Conservation (phyloP, 352 stramenopile genomes). For the Globisporangium abappressorium region DNA sequence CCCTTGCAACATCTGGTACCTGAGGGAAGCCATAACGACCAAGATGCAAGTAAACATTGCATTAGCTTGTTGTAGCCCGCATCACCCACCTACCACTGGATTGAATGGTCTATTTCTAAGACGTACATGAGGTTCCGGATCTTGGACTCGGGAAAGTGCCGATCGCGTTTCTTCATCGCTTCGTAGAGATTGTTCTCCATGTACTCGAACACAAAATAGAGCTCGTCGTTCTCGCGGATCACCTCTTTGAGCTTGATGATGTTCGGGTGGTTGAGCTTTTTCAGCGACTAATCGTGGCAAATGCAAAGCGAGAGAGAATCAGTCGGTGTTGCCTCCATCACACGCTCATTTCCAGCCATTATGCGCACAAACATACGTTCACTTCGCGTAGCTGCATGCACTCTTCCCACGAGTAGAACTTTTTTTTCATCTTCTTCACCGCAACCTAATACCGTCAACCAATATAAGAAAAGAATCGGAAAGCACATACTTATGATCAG, state of each 20-base stretch:
- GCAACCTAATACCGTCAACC: conserved; percentile 63
- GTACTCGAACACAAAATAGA: conserved; percentile 99
- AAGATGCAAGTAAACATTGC: too few species aligned
- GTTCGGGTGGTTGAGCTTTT: conserved; percentile 96
- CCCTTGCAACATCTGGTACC: conserved; percentile 95
- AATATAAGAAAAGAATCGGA: neutral
- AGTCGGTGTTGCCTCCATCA: neutral
- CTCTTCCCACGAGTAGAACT: conserved; percentile 95
- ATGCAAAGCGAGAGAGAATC: neutral
- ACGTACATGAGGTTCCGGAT: conserved; percentile 95
- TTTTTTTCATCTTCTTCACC: conserved; percentile 98
- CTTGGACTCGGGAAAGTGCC: conserved; percentile 90
- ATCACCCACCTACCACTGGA: neutral
- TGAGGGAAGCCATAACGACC: conserved; percentile 4
- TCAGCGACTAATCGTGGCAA: conserved; percentile 64
- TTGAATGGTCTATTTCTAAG: too few species aligned
- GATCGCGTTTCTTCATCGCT: conserved; percentile 92
- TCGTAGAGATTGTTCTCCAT: conserved; percentile 99
- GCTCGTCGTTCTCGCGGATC: conserved; percentile 95
- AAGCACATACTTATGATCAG: neutral
- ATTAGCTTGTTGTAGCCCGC: neutral
- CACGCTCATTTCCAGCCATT: neutral
- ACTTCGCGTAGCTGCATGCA: conserved; percentile 97
- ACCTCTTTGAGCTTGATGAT: conserved; percentile 99
- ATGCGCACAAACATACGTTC: conserved; percentile 68